Evolutionary conservation across 1,139 yeast species (phyloP).

Genomic region (Saccharomyces hybrid): DNA sequence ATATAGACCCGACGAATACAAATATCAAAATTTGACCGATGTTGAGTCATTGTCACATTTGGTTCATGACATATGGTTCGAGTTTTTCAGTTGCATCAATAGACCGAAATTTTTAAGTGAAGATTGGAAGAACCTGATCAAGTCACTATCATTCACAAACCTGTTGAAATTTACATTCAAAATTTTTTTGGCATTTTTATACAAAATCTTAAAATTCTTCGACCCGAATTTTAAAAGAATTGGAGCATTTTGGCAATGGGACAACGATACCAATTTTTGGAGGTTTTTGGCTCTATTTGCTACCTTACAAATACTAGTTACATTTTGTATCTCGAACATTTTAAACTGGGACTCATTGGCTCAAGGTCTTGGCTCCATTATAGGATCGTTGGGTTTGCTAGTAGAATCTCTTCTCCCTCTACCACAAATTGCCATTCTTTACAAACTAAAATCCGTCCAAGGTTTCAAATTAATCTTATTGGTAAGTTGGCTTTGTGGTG

Average conservation of each 20-base stretch:
- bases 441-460: constrained; percentile 59
- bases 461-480: constrained; percentile 71
- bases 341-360: constrained; percentile 30
- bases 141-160: constrained; percentile 16
- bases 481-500: constrained; percentile 86
- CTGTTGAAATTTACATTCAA: constrained; percentile 19
- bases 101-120: constrained; percentile 17
- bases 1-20: constrained; percentile 42
- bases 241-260: constrained; percentile 81
- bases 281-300: constrained; percentile 48
- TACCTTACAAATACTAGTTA: constrained; percentile 22
- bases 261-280: constrained; percentile 56
- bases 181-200: constrained; percentile 26
- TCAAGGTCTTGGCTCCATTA: constrained; percentile 31
- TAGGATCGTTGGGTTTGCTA: constrained; percentile 68
- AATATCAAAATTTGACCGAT: constrained; percentile 28
- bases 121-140: constrained; percentile 21
- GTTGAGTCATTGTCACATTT: constrained; percentile 24
- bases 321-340: constrained; percentile 26
- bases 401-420: constrained; percentile 79
- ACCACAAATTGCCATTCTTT: constrained; percentile 74
- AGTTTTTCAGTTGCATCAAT: constrained; percentile 18
- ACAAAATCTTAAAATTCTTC: constrained; percentile 45
- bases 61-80: constrained; percentile 28
- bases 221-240: constrained; percentile 66